Percentiles rank a stretch among this genome's conserved stretches.
phyloP scores from a whole-genome alignment of 1,139 yeast genomes.

The Kodamaea sp. region DNA sequence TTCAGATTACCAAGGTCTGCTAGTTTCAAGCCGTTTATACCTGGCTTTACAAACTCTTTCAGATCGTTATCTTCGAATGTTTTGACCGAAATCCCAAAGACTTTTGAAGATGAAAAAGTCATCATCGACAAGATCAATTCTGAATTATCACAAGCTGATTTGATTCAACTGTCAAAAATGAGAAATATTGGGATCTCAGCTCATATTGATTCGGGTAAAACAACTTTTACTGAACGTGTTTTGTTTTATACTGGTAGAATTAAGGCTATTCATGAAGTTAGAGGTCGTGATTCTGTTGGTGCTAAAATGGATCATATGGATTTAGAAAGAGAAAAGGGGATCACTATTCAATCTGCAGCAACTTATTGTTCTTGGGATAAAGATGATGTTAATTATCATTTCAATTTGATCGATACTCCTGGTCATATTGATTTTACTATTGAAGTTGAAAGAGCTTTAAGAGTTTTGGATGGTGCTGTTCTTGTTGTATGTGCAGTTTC shows the following conservation, averaged over 20 bases:
- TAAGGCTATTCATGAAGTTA: slow-evolving; percentile 95
- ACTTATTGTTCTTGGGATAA: slow-evolving; percentile 97
- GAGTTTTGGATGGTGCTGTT: slow-evolving; percentile 97
- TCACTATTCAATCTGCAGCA: slow-evolving; percentile 89
- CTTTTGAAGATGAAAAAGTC: slow-evolving; percentile 72
- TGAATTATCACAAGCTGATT: slow-evolving; percentile 56
- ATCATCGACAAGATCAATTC: slow-evolving; percentile 57
- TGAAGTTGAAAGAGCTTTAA: slow-evolving; percentile 94
- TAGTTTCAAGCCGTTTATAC: not conserved
- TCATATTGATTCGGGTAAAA: slow-evolving; percentile 79
- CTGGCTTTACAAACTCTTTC: slow-evolving; percentile 1
- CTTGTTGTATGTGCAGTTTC: slow-evolving; percentile 97
- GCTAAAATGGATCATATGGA: slow-evolving; percentile 73
- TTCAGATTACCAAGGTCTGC: not conserved
- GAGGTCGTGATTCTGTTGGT: slow-evolving; percentile 97
- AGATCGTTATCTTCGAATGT: too few relatives aligned
- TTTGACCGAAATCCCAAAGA: slow-evolving; percentile 22
- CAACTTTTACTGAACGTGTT: slow-evolving; percentile 95
- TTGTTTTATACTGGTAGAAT: slow-evolving; percentile 94
- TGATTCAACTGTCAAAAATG: slow-evolving; percentile 51
- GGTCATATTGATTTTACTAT: slow-evolving; percentile 94
- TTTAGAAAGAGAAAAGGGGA: slow-evolving; percentile 73
- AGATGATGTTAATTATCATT: slow-evolving; percentile 65
- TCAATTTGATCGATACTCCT: slow-evolving; percentile 44
- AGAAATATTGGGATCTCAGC: slow-evolving; percentile 98